phyloP scores from a whole-genome alignment of 495 filamentous ascomycete genomes.

The Aspergillus olivimuriae region DNA sequence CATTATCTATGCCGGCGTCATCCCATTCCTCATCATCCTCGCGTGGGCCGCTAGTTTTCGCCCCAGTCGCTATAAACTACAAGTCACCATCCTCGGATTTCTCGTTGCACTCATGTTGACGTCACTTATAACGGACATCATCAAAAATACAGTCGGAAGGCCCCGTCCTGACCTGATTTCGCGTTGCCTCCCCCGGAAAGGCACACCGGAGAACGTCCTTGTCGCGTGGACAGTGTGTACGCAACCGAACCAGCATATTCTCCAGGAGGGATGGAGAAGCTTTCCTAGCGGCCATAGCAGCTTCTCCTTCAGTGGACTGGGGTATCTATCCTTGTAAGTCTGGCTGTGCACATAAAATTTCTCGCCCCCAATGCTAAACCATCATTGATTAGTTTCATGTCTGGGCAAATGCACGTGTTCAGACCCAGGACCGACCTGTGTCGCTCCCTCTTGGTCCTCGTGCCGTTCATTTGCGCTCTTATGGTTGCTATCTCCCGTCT shows the following conservation, averaged over 20 bases:
- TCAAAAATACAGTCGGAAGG: conserved; percentile 88
- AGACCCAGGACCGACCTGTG: conserved; percentile 66
- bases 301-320: conserved; percentile 80
- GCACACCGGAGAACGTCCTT: conserved; percentile 58
- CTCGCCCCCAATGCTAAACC: neutral
- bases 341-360: no score
- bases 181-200: conserved; percentile 68
- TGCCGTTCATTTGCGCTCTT: conserved; percentile 71
- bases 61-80: conserved; percentile 68
- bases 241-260: conserved; percentile 62
- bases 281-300: conserved; percentile 88
- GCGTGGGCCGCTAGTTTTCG: conserved; percentile 55
- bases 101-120: conserved; percentile 71
- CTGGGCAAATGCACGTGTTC: conserved; percentile 73
- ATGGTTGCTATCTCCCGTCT: conserved; percentile 87
- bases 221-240: conserved; percentile 78
- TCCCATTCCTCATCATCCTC: conserved; percentile 62
- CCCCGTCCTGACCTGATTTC: conserved; percentile 86
- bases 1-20: conserved; percentile 65
- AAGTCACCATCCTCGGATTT: conserved; percentile 78
- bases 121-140: conserved; percentile 76
- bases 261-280: conserved; percentile 90
- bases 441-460: conserved; percentile 48
- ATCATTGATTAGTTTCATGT: conserved; percentile 67
- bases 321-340: conserved; percentile 67